Evolutionary conservation across 2,329 filamentous ascomycete species (phyloP).

Genomic region (Microsporum ferrugineum): DNA sequence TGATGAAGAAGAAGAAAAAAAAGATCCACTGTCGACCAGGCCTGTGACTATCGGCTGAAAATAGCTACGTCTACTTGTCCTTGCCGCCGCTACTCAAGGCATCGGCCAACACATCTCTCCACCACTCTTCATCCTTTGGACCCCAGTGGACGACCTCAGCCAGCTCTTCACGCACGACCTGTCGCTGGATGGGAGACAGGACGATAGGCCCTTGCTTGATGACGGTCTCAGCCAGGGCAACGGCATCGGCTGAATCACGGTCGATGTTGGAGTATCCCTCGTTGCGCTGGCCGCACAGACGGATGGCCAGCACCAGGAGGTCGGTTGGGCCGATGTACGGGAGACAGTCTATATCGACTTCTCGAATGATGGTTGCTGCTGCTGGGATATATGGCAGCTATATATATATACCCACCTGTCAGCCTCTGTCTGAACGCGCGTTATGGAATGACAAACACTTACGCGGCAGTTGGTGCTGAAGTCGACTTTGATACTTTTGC

Average conservation of each 20-base stretch:
- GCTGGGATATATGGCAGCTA: slow-evolving; percentile 7
- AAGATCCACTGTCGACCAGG: too few species aligned
- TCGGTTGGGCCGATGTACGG: slow-evolving; percentile 8
- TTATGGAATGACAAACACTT: not conserved
- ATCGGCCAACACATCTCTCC: not conserved
- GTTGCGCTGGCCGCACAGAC: slow-evolving; percentile 7
- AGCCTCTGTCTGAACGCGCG: not conserved
- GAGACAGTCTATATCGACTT: not conserved
- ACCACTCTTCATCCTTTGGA: not conserved
- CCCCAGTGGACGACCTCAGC: slow-evolving; percentile 1
- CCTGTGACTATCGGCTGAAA: too few species aligned
- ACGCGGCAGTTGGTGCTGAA: slow-evolving; percentile 11
- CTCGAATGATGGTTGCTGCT: slow-evolving; percentile 3
- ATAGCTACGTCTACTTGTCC: not conserved
- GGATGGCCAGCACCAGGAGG: slow-evolving; percentile 9
- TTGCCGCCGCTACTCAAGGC: not conserved
- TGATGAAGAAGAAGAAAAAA: too few species aligned
- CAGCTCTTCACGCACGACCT: not conserved
- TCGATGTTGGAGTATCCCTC: not conserved
- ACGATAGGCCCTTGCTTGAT: not conserved
- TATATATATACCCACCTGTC: not conserved
- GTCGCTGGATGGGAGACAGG: not conserved
- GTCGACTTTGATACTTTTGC: slow-evolving; percentile 8
- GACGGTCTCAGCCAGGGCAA: not conserved
- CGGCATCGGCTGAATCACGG: not conserved